Evolutionary conservation across 2,329 filamentous ascomycete species (phyloP), one percentile per base, ranked within the genome.

Genomic region (Scedosporium aurantiacum): DNA sequence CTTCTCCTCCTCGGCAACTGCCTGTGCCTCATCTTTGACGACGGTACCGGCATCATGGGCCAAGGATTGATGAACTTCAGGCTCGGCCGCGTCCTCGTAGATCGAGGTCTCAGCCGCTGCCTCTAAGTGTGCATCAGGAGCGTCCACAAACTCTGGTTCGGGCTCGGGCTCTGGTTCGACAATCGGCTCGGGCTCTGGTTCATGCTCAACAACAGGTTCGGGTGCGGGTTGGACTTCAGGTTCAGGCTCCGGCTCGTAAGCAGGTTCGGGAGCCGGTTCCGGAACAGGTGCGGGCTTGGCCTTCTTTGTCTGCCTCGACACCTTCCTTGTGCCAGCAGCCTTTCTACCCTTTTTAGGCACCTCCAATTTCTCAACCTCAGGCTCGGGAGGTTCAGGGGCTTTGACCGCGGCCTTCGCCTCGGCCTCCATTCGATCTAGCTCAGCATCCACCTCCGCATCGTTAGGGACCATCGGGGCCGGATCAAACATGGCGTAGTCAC

Each of bases 311-410:
- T 81, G 78, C 68, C 82, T 83, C 0, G 81, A 81, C 0, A 66
- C 75, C 65, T 83, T 84, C 54, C 77, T 76, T 3, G 75, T 71
- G 2, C 68, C 69, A 5, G 32, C 32, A 37, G 78, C 69, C 66
- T 83, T 83, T 57, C 79, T 78, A 27, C 78, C 79, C 68, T 82
- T 84, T 70, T 84, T 84, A 3, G 79, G 75, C 10, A 79, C 72
- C 4, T 74, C 70, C 0, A 80, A 65, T n/a, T 72, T 67, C 47
- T 79, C 75, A 23, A 27, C 21, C 6, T 54, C 50, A 6, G 50
- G 50, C 7, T 69, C 63, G 25, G 67, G 65, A 4, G 70, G 65
- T 18, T 67, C 64, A 0, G 23, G 21, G 16, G 56, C 58, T 18
- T 62, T 45, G 23, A 70, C 69, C 18, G 78, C 71, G 4, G 72